Base-by-base conservation (phyloP, 768 basidiomycete species). In the Kwoniella shandongensis region DNA sequence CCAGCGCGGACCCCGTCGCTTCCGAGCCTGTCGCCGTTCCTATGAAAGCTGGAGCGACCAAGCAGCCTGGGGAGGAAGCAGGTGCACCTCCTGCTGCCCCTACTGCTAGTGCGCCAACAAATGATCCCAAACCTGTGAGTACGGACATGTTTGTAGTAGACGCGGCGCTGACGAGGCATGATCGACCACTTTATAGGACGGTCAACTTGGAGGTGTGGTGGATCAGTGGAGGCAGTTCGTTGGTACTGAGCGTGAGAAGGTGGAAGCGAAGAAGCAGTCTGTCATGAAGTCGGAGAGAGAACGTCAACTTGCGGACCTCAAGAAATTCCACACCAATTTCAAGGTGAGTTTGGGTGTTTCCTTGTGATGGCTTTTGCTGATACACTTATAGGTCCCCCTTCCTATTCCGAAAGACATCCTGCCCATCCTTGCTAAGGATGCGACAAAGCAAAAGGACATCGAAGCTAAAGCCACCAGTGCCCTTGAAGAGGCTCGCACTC, bases 391-490 rank as follows among this genome's bases (percentile, higher is more conserved):
- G 90, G 83, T 94, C 47, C 94, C 93, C 74, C 88, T 91, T 74
- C 91, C 90, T 17, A 92, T 98, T 62, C 93, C 94, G 13, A 89
- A 91, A 26, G 94, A 98, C 72, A 83, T 98, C 49, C 87, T 97
- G 17, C 83, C 88, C 2, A 92, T 97, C 70, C 79, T 97, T 22
- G 87, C 94, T 39, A 97, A 96, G 78, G 90, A 94, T 69, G 89
- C 90, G 76, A 87, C 88, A 50, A 94, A 89, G 79, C 90, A 93
- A 69, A 84, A 84, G 59, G 81, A 79, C 46, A 93, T 96, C 44
- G 67, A 69, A 41, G 69, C 62, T 23, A 68, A 72, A 52, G 74
- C 71, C 2, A 53, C 62, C 2, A 56, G 38, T 6, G 75, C 81
- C 82, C 57, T 89, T 89, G 76, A 92, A 88, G 76, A 83, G 88